These are phyloP conservation scores for Sapria himalayana DNA, from an alignment of 345 rosid species.

Conservation along the genomic window DNA sequence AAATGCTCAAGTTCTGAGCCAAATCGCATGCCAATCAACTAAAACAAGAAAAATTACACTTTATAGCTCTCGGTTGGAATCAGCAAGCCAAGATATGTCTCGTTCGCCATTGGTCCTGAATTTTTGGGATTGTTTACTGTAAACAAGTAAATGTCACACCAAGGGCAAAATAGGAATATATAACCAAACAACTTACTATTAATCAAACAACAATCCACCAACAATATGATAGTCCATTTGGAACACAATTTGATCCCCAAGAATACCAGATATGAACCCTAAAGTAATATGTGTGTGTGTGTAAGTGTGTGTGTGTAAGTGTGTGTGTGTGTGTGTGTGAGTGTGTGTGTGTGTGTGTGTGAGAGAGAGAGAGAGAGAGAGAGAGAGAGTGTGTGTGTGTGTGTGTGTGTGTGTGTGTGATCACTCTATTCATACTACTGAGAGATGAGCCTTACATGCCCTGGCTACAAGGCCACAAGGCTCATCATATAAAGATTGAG, in stretches of 20 bases:
- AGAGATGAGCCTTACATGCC: too few relatives aligned
- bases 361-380: too few relatives aligned
- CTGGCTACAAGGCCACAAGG: too few relatives aligned
- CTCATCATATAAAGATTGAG: too few relatives aligned
- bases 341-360: too few relatives aligned
- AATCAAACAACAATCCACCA: slow-evolving; percentile 1
- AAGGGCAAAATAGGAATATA: neutral
- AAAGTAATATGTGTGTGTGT: neutral
- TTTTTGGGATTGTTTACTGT: slow-evolving; percentile 85
- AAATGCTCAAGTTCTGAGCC: too few relatives aligned
- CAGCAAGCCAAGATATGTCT: slow-evolving; percentile 80
- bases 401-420: too few relatives aligned
- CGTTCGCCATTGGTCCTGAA: slow-evolving; percentile 58
- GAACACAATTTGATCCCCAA: too few relatives aligned
- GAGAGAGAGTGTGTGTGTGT: too few relatives aligned
- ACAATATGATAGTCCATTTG: neutral
- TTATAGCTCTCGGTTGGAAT: slow-evolving; percentile 83
- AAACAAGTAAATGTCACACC: slow-evolving; percentile 4
- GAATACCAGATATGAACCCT: neutral
- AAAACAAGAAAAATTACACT: slow-evolving; percentile 35
- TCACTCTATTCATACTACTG: too few relatives aligned
- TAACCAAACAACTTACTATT: neutral
- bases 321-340: too few relatives aligned
- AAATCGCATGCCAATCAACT: too few relatives aligned
- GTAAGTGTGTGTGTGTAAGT: neutral